phyloP scores from a whole-genome alignment of 73 alveolate species.

The Durusdinium trenchii region DNA sequence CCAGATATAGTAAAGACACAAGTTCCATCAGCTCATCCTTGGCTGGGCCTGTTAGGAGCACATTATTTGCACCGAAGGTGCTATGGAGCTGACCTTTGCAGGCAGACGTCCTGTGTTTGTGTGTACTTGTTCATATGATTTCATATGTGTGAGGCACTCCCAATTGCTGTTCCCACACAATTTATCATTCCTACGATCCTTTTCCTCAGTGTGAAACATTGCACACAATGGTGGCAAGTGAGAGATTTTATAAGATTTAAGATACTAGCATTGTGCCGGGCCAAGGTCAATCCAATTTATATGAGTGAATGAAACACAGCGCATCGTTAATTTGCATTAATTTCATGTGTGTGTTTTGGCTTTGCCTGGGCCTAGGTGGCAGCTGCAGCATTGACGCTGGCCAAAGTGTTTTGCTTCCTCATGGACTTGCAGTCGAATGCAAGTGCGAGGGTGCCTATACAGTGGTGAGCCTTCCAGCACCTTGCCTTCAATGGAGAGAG shows the following conservation, averaged over 20 bases:
- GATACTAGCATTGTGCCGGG: not conserved
- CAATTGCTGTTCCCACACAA: too few relatives aligned
- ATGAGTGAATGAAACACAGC: not conserved
- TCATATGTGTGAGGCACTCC: too few relatives aligned
- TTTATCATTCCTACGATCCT: too few relatives aligned
- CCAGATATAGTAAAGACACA: not conserved
- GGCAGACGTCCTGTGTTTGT: not conserved
- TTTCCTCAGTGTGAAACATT: too few relatives aligned
- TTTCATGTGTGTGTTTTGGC: not conserved
- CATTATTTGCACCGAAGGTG: slow-evolving; percentile 70
- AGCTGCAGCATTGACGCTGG: not conserved
- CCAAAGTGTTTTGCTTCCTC: not conserved
- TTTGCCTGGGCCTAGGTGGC: not conserved
- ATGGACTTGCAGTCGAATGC: not conserved
- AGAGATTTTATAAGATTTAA: too few relatives aligned
- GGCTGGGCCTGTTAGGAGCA: slow-evolving; percentile 38
- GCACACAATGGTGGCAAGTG: not conserved
- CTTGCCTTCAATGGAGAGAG: too few relatives aligned
- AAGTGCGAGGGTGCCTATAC: slow-evolving; percentile 1
- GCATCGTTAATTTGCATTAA: not conserved
- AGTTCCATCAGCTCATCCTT: too few relatives aligned
- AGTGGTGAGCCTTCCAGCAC: not conserved
- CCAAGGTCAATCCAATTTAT: not conserved
- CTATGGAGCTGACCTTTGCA: slow-evolving; percentile 46
- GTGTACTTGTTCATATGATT: not conserved